Evolutionary conservation across 495 filamentous ascomycete genomes (phyloP).

Genomic region (Staphylotrichum longicolle): DNA sequence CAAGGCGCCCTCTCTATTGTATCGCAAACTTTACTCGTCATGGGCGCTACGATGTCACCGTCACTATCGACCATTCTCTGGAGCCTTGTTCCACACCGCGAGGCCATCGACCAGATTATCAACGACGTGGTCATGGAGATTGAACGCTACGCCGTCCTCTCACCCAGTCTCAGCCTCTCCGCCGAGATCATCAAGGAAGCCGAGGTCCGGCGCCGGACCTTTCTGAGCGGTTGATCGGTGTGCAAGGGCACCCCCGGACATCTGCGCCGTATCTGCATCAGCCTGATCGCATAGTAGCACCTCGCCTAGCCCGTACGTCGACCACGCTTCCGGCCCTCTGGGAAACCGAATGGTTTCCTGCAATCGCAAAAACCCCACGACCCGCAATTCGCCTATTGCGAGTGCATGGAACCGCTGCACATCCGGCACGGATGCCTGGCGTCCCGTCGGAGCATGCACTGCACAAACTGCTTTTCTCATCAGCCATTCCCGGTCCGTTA

Average conservation of each 20-base stretch:
- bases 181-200: constrained; percentile 78
- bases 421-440: constrained; percentile 12
- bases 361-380: constrained; percentile 19
- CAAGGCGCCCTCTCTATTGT: constrained; percentile 80
- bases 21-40: constrained; percentile 73
- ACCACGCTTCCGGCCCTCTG: constrained; percentile 31
- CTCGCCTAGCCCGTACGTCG: constrained; percentile 20
- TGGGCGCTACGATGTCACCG: constrained; percentile 82
- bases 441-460: constrained; percentile 15
- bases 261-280: constrained; percentile 13
- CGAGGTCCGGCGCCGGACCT: constrained; percentile 61
- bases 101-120: constrained; percentile 70
- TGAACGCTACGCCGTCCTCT: constrained; percentile 67
- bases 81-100: constrained; percentile 51
- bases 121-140: constrained; percentile 70
- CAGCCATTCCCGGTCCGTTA: neutral
- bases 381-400: constrained; percentile 24
- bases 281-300: constrained; percentile 16
- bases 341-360: constrained; percentile 20
- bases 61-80: constrained; percentile 66
- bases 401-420: constrained; percentile 26
- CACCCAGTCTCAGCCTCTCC: constrained; percentile 68
- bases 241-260: constrained; percentile 9
- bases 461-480: neutral
- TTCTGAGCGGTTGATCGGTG: constrained; percentile 44